phyloP scores from a whole-genome alignment of 1,139 yeast species.

The Taphrina wiesneri region DNA sequence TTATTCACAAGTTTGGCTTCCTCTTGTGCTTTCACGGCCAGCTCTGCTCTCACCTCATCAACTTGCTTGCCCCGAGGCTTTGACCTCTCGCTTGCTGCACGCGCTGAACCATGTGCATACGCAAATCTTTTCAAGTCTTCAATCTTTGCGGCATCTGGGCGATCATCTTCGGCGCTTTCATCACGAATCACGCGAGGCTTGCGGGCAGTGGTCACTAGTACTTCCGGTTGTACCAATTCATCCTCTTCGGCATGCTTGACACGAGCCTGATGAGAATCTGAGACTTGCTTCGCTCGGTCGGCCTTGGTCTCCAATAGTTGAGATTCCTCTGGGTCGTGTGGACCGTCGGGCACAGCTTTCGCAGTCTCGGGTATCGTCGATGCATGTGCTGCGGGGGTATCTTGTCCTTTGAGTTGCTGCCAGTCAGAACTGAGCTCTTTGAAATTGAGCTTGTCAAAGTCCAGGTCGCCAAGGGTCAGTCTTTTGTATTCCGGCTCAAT shows the following conservation, averaged over 20 bases:
- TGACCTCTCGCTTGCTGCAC: neutral
- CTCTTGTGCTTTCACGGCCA: neutral
- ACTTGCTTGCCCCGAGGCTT: neutral
- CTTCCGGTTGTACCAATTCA: neutral
- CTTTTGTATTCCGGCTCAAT: slow-evolving; percentile 8
- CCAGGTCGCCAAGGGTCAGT: neutral
- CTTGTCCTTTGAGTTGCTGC: neutral
- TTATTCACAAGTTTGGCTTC: neutral
- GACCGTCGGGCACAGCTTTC: neutral
- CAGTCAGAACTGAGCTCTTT: neutral
- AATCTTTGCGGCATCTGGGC: slow-evolving; percentile 15
- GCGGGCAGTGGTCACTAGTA: slow-evolving; percentile 1
- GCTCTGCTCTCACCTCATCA: neutral
- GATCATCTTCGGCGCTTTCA: neutral
- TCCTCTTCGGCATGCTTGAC: neutral
- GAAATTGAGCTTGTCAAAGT: neutral
- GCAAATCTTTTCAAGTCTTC: slow-evolving; percentile 4
- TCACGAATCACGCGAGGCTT: neutral
- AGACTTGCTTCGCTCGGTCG: neutral
- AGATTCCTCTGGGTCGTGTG: neutral
- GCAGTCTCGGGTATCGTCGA: no score
- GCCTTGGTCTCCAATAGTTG: neutral
- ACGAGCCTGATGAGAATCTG: neutral
- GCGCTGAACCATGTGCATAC: slow-evolving; percentile 12
- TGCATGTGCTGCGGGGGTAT: neutral